phyloP scores from a whole-genome alignment of 306 rosid species.

The Malus fusca region DNA sequence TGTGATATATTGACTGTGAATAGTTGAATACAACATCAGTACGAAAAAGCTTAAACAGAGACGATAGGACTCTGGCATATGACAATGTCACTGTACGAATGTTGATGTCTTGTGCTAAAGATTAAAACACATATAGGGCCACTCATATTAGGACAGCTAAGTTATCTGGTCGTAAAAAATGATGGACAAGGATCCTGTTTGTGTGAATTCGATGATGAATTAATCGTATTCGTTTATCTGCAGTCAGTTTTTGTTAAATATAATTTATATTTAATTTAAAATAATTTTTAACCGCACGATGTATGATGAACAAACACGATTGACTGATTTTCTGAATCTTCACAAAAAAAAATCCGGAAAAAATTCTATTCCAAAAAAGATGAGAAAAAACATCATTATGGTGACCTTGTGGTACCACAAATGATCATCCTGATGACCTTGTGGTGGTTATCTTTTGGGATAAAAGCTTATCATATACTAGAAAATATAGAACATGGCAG shows the following conservation, averaged over 20 bases:
- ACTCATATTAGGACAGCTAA: background rate
- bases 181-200: too few relatives aligned
- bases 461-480: too few relatives aligned
- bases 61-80: background rate
- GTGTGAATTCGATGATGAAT: too few relatives aligned
- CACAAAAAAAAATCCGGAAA: too few relatives aligned
- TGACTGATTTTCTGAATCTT: too few relatives aligned
- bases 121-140: background rate
- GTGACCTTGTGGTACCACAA: background rate
- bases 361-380: background rate
- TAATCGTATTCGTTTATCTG: accelerated
- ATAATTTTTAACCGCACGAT: too few relatives aligned
- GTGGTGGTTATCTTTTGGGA: background rate
- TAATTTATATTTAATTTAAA: too few relatives aligned
- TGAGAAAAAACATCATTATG: background rate
- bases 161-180: background rate
- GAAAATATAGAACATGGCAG: too few relatives aligned
- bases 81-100: background rate
- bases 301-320: too few relatives aligned
- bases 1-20: too few relatives aligned
- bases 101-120: background rate
- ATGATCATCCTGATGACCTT: background rate
- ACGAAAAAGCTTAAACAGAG: background rate
- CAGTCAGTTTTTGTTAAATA: accelerated
- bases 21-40: too few relatives aligned